Evolutionary conservation across 805 yeast species (phyloP).

Genomic region (Suhomyces kilbournensis): DNA sequence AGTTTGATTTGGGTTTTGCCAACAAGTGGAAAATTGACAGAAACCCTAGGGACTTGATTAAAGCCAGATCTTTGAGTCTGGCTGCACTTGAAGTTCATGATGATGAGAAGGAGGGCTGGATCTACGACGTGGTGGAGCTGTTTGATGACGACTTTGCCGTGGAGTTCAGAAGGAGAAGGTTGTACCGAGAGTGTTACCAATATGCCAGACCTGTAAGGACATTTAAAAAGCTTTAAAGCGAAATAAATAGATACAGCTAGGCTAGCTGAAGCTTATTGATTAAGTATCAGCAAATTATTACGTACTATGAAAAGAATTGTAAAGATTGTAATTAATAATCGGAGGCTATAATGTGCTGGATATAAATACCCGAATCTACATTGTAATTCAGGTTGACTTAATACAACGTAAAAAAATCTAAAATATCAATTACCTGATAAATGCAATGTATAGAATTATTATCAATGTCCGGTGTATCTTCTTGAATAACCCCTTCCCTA

Average conservation of each 20-base stretch:
- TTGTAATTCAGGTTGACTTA: no score
- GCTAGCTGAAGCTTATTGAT: neutral
- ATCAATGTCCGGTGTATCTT: no score
- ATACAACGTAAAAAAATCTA: no score
- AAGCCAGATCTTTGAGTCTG: conserved; percentile 33
- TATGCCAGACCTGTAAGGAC: conserved; percentile 10
- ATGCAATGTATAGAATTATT: no score
- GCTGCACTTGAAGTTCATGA: conserved; percentile 24
- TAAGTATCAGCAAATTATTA: neutral
- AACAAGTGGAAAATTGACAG: conserved; percentile 66
- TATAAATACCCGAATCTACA: no score
- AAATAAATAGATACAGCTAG: neutral
- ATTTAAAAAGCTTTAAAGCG: conserved; percentile 1
- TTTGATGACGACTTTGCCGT: conserved; percentile 34
- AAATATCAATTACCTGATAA: no score
- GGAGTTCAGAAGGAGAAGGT: conserved; percentile 57
- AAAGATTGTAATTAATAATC: no score
- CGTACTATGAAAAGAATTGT: neutral
- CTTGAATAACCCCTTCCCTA: no score
- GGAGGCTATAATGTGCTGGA: no score
- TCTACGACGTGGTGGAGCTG: conserved; percentile 37
- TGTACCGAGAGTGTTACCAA: conserved; percentile 46
- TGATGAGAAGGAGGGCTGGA: conserved; percentile 47
- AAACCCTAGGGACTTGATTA: conserved; percentile 51
- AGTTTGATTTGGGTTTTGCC: conserved; percentile 50